These are phyloP conservation scores for Chlamydomonas urium DNA, from an alignment of 139 green algal genomes.

Conservation along the genomic window DNA sequence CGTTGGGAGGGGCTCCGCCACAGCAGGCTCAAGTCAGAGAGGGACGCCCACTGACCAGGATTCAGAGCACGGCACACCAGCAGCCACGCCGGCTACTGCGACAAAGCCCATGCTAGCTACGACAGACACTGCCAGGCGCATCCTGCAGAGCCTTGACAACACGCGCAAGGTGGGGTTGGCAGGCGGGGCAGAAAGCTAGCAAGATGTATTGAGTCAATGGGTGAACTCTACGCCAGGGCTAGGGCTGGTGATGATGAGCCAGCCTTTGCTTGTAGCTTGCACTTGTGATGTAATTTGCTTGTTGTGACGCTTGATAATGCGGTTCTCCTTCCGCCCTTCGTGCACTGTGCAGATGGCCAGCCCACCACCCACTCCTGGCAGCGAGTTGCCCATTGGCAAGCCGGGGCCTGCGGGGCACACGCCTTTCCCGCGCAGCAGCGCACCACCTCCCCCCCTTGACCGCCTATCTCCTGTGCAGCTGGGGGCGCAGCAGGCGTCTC, in stretches of 20 bases:
- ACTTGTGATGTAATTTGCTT: too few relatives aligned
- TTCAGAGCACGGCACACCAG: neutral
- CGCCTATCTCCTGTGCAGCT: slow-evolving; percentile 12
- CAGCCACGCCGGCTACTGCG: neutral
- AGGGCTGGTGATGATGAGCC: too few relatives aligned
- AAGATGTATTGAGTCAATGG: too few relatives aligned
- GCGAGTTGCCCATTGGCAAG: neutral
- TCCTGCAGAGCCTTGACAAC: slow-evolving; percentile 33
- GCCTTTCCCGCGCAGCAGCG: neutral
- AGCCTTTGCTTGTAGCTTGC: too few relatives aligned
- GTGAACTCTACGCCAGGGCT: too few relatives aligned
- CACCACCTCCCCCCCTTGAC: neutral
- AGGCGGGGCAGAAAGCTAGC: too few relatives aligned
- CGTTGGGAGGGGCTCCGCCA: neutral
- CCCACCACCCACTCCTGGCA: neutral
- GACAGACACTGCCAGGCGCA: slow-evolving; percentile 32
- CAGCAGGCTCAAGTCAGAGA: neutral
- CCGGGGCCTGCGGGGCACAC: slow-evolving; percentile 2
- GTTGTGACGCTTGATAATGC: too few relatives aligned
- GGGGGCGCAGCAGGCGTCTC: neutral
- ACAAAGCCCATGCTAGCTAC: neutral
- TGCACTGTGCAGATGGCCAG: too few relatives aligned
- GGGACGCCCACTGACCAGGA: neutral
- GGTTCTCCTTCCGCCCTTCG: too few relatives aligned
- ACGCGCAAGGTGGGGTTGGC: slow-evolving; percentile 18